Percentiles rank a stretch among this genome's conserved stretches.
Evolutionary conservation across 257 asterid species (phyloP).

Genomic region (Solanum pennellii): DNA sequence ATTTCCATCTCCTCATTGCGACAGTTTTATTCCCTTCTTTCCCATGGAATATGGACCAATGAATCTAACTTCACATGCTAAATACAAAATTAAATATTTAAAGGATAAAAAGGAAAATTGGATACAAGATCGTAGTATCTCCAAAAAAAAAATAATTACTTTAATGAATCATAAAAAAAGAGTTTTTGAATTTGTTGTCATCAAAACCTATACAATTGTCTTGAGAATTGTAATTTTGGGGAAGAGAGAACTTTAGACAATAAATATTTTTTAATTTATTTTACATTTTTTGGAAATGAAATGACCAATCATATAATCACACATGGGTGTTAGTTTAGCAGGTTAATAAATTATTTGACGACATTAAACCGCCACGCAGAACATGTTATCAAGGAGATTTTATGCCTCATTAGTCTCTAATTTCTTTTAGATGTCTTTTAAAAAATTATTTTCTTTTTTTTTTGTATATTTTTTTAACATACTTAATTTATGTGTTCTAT

Average conservation of each 20-base stretch:
- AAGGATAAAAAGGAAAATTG: not conserved
- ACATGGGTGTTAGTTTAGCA: not conserved
- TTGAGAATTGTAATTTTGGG: not conserved
- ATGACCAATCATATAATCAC: not conserved
- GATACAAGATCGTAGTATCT: not conserved
- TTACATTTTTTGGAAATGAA: not conserved
- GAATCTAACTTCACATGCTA: not conserved
- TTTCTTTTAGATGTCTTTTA: not conserved
- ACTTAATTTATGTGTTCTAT: no score
- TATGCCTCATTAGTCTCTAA: not conserved
- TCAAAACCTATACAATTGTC: not conserved
- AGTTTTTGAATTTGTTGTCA: not conserved
- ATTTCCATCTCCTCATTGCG: not conserved
- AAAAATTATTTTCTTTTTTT: no score
- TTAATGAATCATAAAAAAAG: not conserved
- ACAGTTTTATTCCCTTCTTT: not conserved
- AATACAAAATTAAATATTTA: not conserved
- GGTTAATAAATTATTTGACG: not conserved
- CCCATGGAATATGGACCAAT: not conserved
- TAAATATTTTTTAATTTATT: not conserved
- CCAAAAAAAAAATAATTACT: no score
- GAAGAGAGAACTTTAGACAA: not conserved
- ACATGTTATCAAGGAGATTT: not conserved
- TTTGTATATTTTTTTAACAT: no score
- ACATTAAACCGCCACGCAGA: not conserved